Base-by-base conservation (phyloP, 2,329 filamentous ascomycete species). In the Rasamsonia emersonii region DNA sequence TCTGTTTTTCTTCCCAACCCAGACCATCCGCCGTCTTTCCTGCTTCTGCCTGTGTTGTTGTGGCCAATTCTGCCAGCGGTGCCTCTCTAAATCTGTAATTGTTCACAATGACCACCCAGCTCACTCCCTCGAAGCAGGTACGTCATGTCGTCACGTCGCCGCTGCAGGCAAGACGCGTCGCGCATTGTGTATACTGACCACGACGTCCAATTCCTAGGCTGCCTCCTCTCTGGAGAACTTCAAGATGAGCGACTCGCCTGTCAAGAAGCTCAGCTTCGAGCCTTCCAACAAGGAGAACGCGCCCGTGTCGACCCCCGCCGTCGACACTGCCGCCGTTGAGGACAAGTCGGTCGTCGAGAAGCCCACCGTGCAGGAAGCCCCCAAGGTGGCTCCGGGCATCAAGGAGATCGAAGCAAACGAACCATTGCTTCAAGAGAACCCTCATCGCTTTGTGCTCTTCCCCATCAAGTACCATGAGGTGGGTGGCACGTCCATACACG, bases 381-480 rank as follows among this genome's bases (percentile, higher is more conserved):
- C 66, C 24, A 56, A 57, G 41, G 56, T 61, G 35, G 67, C 70
- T 31, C 47, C 71, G 24, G 63, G 63, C 14, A 68, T 78, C 56
- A 81, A 81, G 64, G 47, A 73, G 17, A 71, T 82, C 30, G 85
- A 94, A 64, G 73, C 73, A 36, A 75, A 86, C 36, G 91, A 98
- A 73, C 91, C 91, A 36, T 72, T 98, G 32, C 77, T 98, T 5
- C 82, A 86, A 59, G 91, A 96, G 68, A 98, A 98, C 68, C 82
- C 86, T 41, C 77, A 93, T 49, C 84, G 91, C 51, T 98, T 98
- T 55, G 91, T 98, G 38, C 75, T 98, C 41, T 98, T 98, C 68
- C 91, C 91, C 46, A 94, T 98, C 64, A 95, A 95, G 73, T 95
- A 96, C 68, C 88, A 96, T 55, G 89, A 96, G 81, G 89, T 95